These are phyloP conservation scores for Podospora conica DNA, from an alignment of 495 filamentous ascomycete species.

Conservation along the genomic window DNA sequence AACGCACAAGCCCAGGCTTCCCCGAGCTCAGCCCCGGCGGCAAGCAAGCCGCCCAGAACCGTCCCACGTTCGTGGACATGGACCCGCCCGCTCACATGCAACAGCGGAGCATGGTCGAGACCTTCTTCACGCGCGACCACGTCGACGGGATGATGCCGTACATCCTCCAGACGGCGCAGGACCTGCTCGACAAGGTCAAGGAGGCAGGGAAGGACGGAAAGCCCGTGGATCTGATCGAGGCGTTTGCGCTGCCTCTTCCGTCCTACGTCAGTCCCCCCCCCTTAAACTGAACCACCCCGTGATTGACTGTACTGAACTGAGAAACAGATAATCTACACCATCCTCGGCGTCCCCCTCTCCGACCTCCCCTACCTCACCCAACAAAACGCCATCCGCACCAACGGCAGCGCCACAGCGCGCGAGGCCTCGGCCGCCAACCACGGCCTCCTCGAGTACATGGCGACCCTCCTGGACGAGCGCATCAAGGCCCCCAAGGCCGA, in stretches of 20 bases:
- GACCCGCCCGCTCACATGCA: conserved; percentile 40
- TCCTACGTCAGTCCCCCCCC: conserved; percentile 28
- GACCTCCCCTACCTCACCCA: conserved; percentile 39
- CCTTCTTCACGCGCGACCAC: conserved; percentile 32
- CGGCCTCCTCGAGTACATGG: conserved; percentile 38
- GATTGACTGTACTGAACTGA: not conserved
- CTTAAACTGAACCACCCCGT: not conserved
- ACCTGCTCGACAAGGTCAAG: conserved; percentile 32
- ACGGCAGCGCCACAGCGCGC: conserved; percentile 36
- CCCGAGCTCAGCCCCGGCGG: conserved; percentile 38
- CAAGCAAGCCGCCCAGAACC: conserved; percentile 36
- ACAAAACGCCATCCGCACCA: conserved; percentile 39
- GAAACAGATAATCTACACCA: conserved; percentile 42
- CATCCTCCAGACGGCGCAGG: conserved; percentile 39
- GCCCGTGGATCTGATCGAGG: conserved; percentile 38
- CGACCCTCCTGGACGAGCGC: conserved; percentile 33
- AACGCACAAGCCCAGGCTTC: conserved; percentile 38
- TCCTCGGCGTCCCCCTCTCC: conserved; percentile 42
- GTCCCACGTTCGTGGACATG: conserved; percentile 47
- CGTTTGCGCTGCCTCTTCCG: conserved; percentile 40
- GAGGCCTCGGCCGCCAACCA: conserved; percentile 36
- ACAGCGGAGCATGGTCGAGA: conserved; percentile 39
- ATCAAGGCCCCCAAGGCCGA: conserved; percentile 32
- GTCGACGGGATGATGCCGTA: conserved; percentile 34
- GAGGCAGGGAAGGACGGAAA: conserved; percentile 22